Evolutionary conservation across 106 monocot species (phyloP).

Genomic region (Apostasia shenzhenica): DNA sequence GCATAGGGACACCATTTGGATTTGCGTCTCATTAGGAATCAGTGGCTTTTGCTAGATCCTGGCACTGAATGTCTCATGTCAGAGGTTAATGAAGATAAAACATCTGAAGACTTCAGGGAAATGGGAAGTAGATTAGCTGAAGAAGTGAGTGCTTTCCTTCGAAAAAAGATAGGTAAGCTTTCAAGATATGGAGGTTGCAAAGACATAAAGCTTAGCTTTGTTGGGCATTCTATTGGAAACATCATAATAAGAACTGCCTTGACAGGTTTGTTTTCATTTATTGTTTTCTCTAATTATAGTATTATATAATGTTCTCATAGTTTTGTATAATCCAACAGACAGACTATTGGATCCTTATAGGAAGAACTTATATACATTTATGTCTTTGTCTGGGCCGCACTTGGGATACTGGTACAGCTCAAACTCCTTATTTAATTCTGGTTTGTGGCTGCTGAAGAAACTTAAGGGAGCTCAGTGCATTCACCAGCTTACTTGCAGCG

Average conservation of each 20-base stretch:
- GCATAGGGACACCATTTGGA: slow-evolving; percentile 93
- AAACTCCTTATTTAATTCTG: slow-evolving; percentile 95
- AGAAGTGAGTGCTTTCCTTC: slow-evolving; percentile 66
- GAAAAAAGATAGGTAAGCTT: slow-evolving; percentile 72
- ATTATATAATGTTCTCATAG: slow-evolving; percentile 2
- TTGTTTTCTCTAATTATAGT: background rate
- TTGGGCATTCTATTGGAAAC: slow-evolving; percentile 98
- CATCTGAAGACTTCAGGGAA: slow-evolving; percentile 89
- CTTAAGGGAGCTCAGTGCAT: slow-evolving; percentile 78
- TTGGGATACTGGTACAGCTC: slow-evolving; percentile 94
- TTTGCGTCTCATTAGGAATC: slow-evolving; percentile 87
- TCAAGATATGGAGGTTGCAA: slow-evolving; percentile 70
- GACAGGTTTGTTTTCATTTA: slow-evolving; percentile 32
- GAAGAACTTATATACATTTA: slow-evolving; percentile 71
- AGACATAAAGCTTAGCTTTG: slow-evolving; percentile 90
- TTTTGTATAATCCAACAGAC: slow-evolving; percentile 37
- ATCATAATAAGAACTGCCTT: slow-evolving; percentile 92
- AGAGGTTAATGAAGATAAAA: slow-evolving; percentile 92
- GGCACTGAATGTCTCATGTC: slow-evolving; percentile 93
- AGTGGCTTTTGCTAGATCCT: slow-evolving; percentile 97
- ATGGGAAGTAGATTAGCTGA: slow-evolving; percentile 91
- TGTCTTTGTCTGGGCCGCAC: slow-evolving; percentile 96
- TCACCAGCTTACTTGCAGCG: slow-evolving; percentile 90
- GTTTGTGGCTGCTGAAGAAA: slow-evolving; percentile 94
- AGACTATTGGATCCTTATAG: slow-evolving; percentile 60